These are phyloP conservation scores for Alternaria triticina DNA, from an alignment of 2,329 filamentous ascomycete genomes.

Conservation along the genomic window DNA sequence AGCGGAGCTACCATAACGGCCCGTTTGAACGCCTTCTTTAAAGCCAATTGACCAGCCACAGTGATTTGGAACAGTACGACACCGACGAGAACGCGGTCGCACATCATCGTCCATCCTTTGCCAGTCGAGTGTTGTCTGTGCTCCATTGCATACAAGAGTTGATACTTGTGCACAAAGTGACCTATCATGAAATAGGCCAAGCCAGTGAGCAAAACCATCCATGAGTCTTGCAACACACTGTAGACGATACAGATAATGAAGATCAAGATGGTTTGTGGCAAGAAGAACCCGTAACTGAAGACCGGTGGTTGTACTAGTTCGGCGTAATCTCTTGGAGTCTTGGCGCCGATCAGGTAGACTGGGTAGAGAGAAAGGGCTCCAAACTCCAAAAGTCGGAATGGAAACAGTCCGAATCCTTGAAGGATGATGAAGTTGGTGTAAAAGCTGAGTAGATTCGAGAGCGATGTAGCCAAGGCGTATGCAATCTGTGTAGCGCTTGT, in stretches of 20 bases:
- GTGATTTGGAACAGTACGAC: constrained; percentile 88
- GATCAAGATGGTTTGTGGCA: constrained; percentile 89
- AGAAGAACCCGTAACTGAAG: constrained; percentile 95
- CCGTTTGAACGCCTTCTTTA: constrained; percentile 74
- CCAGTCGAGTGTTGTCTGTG: constrained; percentile 94
- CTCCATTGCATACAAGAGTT: constrained; percentile 97
- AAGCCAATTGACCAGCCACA: constrained; percentile 83
- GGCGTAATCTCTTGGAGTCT: constrained; percentile 87
- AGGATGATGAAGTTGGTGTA: constrained; percentile 95
- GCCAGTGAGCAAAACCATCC: constrained; percentile 81
- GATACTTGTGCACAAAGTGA: constrained; percentile 94
- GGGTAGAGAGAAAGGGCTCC: constrained; percentile 86
- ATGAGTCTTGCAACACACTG: constrained; percentile 81
- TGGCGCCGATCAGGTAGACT: constrained; percentile 76
- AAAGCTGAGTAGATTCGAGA: constrained; percentile 78
- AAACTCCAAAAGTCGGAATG: constrained; percentile 88
- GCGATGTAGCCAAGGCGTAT: constrained; percentile 73
- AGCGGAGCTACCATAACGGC: constrained; percentile 78
- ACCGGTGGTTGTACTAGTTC: constrained; percentile 80
- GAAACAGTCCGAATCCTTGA: constrained; percentile 91
- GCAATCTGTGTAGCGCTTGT: constrained; percentile 82
- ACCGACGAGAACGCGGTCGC: constrained; percentile 86
- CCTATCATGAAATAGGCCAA: constrained; percentile 83
- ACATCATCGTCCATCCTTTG: constrained; percentile 95
- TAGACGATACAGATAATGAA: constrained; percentile 97